Percentiles rank a stretch among this genome's conserved stretches.
Evolutionary conservation across 2,329 filamentous ascomycete species (phyloP).

Genomic region (Microsporum canis): DNA sequence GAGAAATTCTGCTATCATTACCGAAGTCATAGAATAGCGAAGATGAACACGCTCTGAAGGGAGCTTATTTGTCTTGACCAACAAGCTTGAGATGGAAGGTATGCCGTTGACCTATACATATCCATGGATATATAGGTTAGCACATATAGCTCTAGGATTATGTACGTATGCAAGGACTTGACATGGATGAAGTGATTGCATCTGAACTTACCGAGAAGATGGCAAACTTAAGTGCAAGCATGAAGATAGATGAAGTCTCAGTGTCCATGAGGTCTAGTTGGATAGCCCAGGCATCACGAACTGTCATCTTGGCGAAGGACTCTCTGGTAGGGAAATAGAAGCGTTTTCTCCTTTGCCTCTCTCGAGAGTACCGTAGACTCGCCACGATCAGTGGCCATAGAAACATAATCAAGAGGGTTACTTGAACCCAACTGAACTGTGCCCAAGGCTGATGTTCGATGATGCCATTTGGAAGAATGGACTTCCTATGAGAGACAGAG

Average conservation of each 20-base stretch:
- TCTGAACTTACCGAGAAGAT: conserved; percentile 40
- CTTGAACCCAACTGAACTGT: not conserved
- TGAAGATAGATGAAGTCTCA: conserved; percentile 45
- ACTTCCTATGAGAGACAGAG: not conserved
- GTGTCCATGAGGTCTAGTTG: conserved; percentile 35
- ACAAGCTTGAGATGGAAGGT: conserved; percentile 40
- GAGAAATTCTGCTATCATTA: conserved; percentile 39
- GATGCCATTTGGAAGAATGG: not conserved
- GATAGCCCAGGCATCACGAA: conserved; percentile 42
- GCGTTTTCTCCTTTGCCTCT: conserved; percentile 19
- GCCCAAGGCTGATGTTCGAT: not conserved
- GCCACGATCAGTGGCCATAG: conserved; percentile 2
- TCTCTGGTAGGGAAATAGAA: conserved; percentile 35
- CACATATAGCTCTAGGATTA: not conserved
- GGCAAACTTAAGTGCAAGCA: conserved; percentile 45
- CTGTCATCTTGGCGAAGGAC: conserved; percentile 42
- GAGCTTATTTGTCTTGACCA: conserved; percentile 42
- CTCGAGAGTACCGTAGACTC: not conserved
- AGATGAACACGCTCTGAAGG: conserved; percentile 38
- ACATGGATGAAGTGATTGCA: not conserved
- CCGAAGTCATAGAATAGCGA: conserved; percentile 42
- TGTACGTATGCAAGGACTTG: not conserved
- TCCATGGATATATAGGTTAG: not conserved
- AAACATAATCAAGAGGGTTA: not conserved
- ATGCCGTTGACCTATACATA: conserved; percentile 27